Conservation (phyloP, 2,329 filamentous ascomycete genomes). For the Aspergillus arachidicola region DNA sequence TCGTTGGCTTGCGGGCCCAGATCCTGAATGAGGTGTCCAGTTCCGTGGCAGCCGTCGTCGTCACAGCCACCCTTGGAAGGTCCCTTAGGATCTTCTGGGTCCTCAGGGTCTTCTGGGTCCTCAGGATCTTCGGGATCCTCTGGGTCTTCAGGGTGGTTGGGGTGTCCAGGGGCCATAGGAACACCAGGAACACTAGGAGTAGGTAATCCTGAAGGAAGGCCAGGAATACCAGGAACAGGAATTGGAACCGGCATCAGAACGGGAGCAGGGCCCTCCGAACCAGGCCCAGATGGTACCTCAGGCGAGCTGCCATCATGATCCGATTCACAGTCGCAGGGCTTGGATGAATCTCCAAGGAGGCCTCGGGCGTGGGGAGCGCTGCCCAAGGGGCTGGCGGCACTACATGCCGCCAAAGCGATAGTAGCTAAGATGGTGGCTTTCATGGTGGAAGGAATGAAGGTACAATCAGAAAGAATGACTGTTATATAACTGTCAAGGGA, state of each 20-base stretch:
- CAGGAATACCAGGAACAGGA: background rate
- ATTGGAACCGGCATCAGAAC: background rate
- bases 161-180: background rate
- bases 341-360: background rate
- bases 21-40: conserved; percentile 34
- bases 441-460: conserved; percentile 18
- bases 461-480: conserved; percentile 13
- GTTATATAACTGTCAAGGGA: background rate
- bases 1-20: conserved; percentile 34
- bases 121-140: background rate
- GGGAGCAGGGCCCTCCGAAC: background rate
- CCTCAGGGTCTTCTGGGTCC: background rate
- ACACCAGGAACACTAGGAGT: background rate
- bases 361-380: conserved; percentile 9
- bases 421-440: conserved; percentile 21
- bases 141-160: background rate
- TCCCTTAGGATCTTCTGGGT: background rate
- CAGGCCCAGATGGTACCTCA: background rate
- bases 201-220: background rate
- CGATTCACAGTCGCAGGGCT: background rate
- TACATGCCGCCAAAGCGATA: conserved; percentile 19
- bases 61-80: conserved; percentile 14
- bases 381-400: conserved; percentile 19
- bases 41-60: conserved; percentile 20
- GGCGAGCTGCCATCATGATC: background rate